phyloP scores from a whole-genome alignment of 2,329 filamentous ascomycete genomes.

The Hymenoscyphus salicellus region DNA sequence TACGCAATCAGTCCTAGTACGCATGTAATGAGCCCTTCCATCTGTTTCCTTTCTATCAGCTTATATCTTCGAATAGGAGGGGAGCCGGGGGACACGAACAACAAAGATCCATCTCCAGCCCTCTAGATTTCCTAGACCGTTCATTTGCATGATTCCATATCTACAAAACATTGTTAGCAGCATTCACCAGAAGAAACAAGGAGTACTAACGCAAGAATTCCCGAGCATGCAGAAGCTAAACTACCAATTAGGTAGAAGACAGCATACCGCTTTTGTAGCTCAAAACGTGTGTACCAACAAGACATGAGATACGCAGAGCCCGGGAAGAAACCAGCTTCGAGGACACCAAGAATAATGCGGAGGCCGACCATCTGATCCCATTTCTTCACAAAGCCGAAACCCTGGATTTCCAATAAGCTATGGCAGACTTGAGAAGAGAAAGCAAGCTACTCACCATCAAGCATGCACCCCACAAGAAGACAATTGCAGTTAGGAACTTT shows the following conservation, averaged over 20 bases:
- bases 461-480: conserved; percentile 42
- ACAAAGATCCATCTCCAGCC: conserved; percentile 49
- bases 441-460: conserved; percentile 38
- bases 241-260: conserved; percentile 68
- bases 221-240: conserved; percentile 62
- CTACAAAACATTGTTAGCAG: not conserved
- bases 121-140: conserved; percentile 29
- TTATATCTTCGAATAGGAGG: not conserved
- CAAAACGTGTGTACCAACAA: conserved; percentile 49
- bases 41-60: conserved; percentile 25
- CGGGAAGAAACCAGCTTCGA: conserved; percentile 37
- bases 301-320: conserved; percentile 43
- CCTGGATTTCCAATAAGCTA: conserved; percentile 14
- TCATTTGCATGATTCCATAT: conserved; percentile 56
- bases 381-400: conserved; percentile 37
- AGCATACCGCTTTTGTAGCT: conserved; percentile 67
- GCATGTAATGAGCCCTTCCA: conserved; percentile 55
- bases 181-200: not conserved
- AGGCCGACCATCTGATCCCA: conserved; percentile 32
- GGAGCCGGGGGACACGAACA: conserved; percentile 9
- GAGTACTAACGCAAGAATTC: conserved; percentile 54
- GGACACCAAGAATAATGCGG: conserved; percentile 31
- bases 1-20: conserved; percentile 49
- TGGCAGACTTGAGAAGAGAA: not conserved
- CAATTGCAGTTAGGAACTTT: conserved; percentile 51